Conservation (phyloP, 2,329 filamentous ascomycete genomes). For the Cladosporium sp. region DNA sequence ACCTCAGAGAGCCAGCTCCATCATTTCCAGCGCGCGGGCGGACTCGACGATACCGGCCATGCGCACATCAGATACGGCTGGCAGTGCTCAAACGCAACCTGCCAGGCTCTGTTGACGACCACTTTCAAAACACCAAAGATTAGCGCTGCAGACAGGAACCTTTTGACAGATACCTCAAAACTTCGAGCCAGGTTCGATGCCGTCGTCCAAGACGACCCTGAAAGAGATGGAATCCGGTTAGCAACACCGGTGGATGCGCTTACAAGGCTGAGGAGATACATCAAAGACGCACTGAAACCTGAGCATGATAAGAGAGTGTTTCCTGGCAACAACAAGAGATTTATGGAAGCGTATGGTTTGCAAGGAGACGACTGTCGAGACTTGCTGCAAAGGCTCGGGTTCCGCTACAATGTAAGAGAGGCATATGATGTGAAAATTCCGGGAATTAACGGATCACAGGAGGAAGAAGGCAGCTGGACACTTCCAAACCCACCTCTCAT, state of each 20-base stretch:
- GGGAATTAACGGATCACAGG: neutral
- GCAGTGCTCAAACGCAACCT: conserved; percentile 60
- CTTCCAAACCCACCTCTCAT: conserved; percentile 31
- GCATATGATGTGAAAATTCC: neutral
- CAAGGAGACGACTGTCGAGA: conserved; percentile 55
- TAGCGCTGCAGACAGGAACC: conserved; percentile 46
- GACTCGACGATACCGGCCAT: conserved; percentile 19
- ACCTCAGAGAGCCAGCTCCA: conserved; percentile 58
- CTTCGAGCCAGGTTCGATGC: conserved; percentile 56
- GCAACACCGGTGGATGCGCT: conserved; percentile 57
- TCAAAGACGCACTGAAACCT: conserved; percentile 58
- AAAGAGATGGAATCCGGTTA: conserved; percentile 54
- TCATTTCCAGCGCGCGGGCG: conserved; percentile 49
- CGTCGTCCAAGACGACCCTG: conserved; percentile 53
- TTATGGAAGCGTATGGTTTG: conserved; percentile 60
- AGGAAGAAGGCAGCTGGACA: conserved; percentile 28
- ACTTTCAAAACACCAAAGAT: conserved; percentile 56
- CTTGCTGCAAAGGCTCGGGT: conserved; percentile 60
- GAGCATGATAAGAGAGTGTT: conserved; percentile 55
- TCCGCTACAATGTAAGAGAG: conserved; percentile 41
- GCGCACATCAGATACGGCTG: conserved; percentile 49
- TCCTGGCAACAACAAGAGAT: conserved; percentile 62
- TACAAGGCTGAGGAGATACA: conserved; percentile 58
- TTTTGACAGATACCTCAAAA: conserved; percentile 55
- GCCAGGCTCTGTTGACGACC: conserved; percentile 55